Evolutionary conservation across 257 asterid genomes (phyloP).

Genomic region (Solanum arcanum): DNA sequence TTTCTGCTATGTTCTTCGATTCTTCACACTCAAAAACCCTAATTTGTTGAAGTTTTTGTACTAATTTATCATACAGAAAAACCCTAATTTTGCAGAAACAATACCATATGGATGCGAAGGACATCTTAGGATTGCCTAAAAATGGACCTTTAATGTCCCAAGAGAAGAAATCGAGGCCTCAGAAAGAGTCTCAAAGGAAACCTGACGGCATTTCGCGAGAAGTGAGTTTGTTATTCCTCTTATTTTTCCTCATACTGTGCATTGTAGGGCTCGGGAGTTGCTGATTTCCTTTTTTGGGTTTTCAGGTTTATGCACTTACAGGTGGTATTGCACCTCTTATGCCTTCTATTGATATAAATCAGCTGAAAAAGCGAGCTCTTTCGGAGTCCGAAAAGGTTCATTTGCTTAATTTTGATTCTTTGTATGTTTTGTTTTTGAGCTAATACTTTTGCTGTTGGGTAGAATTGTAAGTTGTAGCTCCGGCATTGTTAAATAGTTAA

Average conservation of each 20-base stretch:
- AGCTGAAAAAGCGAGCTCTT: slow-evolving; percentile 58
- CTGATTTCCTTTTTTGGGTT: slow-evolving; percentile 1
- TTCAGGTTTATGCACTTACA: slow-evolving; percentile 88
- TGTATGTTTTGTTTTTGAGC: neutral
- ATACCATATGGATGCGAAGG: slow-evolving; percentile 82
- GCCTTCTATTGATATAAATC: slow-evolving; percentile 76
- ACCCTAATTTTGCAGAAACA: slow-evolving; percentile 1
- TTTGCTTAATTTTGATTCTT: neutral
- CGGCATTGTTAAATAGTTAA: neutral
- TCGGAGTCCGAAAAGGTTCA: slow-evolving; percentile 77
- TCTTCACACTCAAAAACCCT: neutral
- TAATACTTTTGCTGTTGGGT: neutral
- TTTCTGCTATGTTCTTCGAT: neutral
- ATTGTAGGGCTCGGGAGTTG: neutral
- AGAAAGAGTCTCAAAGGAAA: slow-evolving; percentile 90
- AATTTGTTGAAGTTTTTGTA: neutral
- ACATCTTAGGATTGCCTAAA: slow-evolving; percentile 85
- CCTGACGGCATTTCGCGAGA: slow-evolving; percentile 98
- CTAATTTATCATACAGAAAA: neutral
- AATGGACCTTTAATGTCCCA: slow-evolving; percentile 25
- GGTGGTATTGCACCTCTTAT: slow-evolving; percentile 87
- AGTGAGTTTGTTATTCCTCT: slow-evolving; percentile 43
- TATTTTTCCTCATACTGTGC: neutral
- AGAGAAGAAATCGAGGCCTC: slow-evolving; percentile 82
- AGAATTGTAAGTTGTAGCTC: neutral